Evolutionary conservation across 2,329 filamentous ascomycete species (phyloP).

Genomic region (Colletotrichum trifolii): DNA sequence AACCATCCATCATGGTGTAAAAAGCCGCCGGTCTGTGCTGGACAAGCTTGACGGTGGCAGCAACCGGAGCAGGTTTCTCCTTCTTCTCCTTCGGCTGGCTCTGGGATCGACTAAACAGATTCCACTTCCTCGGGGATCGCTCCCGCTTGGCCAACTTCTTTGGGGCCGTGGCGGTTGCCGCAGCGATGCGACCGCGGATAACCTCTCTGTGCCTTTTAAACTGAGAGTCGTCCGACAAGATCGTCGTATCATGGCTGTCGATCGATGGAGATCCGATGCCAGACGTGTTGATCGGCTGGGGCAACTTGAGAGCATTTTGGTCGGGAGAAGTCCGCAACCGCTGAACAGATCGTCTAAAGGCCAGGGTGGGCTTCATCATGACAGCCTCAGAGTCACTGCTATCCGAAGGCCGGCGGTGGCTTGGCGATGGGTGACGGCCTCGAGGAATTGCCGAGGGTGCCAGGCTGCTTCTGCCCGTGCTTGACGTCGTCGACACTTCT

Average conservation of each 20-base stretch:
- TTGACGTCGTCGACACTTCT: conserved; percentile 53
- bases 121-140: conserved; percentile 71
- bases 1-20: conserved; percentile 71
- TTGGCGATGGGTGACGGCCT: conserved; percentile 38
- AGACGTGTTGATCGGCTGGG: conserved; percentile 63
- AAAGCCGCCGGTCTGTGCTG: conserved; percentile 66
- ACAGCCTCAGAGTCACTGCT: conserved; percentile 65
- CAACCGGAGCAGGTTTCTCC: conserved; percentile 51
- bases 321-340: conserved; percentile 59
- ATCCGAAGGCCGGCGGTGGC: conserved; percentile 61
- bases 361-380: conserved; percentile 62
- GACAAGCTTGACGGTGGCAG: conserved; percentile 60
- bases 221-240: conserved; percentile 68
- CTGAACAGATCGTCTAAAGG: conserved; percentile 66
- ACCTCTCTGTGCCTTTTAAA: conserved; percentile 52
- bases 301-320: conserved; percentile 57
- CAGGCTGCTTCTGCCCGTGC: conserved; percentile 56
- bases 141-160: conserved; percentile 68
- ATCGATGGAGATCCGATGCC: conserved; percentile 59
- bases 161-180: conserved; percentile 45
- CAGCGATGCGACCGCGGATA: conserved; percentile 44
- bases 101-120: conserved; percentile 69
- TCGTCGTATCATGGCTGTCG: conserved; percentile 66
- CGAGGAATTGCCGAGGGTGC: conserved; percentile 67
- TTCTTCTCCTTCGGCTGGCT: conserved; percentile 53